phyloP scores from a whole-genome alignment of 2,329 filamentous ascomycete species.

The Colletotrichum orbiculare region DNA sequence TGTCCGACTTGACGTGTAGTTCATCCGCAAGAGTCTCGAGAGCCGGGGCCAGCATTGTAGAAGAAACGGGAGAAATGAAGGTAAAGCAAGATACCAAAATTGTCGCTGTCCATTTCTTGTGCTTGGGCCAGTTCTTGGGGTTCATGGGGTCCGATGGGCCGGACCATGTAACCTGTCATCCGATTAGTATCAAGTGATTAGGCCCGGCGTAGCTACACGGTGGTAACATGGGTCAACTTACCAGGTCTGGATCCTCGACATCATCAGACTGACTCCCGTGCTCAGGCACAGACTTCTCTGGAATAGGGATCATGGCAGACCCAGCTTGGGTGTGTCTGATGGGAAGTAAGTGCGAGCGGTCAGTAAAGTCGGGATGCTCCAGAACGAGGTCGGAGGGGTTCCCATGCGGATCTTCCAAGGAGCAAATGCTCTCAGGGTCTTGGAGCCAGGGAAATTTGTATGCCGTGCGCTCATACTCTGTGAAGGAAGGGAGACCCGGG shows the following conservation, averaged over 20 bases:
- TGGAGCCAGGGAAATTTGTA: conserved; percentile 45
- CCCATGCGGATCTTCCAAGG: background rate
- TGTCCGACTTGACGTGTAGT: conserved; percentile 53
- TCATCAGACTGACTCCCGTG: conserved; percentile 2
- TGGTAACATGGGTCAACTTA: conserved; percentile 24
- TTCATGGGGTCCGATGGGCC: conserved; percentile 54
- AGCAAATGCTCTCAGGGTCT: background rate
- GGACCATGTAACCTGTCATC: conserved; percentile 53
- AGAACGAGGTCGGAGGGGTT: background rate
- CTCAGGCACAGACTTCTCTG: conserved; percentile 7
- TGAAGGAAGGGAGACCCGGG: conserved; percentile 38
- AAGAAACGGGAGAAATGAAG: conserved; percentile 67
- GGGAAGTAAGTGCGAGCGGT: conserved; percentile 12
- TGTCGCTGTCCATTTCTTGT: conserved; percentile 49
- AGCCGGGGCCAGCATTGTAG: conserved; percentile 62
- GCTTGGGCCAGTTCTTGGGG: conserved; percentile 58
- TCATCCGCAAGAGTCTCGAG: conserved; percentile 56
- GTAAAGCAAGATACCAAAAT: conserved; percentile 54
- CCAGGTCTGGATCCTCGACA: conserved; percentile 40
- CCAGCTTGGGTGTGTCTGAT: background rate
- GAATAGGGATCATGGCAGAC: background rate
- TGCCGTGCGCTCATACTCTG: conserved; percentile 44
- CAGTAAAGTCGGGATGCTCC: conserved; percentile 3
- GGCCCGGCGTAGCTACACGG: too few relatives aligned
- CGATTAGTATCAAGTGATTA: background rate